These are phyloP conservation scores for Quillaja saponaria DNA, from an alignment of 306 rosid genomes.

Conservation along the genomic window DNA sequence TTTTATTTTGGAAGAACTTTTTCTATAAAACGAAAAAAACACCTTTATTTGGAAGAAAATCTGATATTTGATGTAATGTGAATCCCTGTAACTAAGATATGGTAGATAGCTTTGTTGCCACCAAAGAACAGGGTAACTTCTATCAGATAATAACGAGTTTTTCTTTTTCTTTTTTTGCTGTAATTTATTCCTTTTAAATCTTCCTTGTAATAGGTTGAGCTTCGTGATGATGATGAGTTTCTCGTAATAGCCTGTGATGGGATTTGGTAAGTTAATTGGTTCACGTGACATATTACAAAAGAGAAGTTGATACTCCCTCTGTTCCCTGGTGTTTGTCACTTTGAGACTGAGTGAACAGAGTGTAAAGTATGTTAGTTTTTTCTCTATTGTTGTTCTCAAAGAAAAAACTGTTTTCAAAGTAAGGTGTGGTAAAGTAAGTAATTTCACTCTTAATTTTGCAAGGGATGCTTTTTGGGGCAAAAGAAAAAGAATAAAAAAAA, in stretches of 20 bases:
- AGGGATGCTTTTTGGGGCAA: no score
- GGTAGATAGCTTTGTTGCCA: slow-evolving; percentile 12
- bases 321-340: no score
- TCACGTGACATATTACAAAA: no score
- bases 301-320: no score
- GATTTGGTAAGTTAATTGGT: slow-evolving; percentile 63
- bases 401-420: no score
- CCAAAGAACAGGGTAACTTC: slow-evolving; percentile 1
- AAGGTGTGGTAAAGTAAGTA: no score
- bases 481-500: no score
- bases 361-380: not conserved
- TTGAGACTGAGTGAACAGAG: no score
- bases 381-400: not conserved
- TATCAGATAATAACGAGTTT: not conserved
- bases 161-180: not conserved
- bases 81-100: slow-evolving; percentile 4
- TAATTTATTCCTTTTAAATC: slow-evolving; percentile 11
- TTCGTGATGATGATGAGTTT: slow-evolving; percentile 87
- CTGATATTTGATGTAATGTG: not conserved
- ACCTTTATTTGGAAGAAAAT: not conserved
- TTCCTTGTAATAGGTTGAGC: slow-evolving; percentile 61
- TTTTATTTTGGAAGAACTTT: no score
- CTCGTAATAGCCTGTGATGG: slow-evolving; percentile 97
- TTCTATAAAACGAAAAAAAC: no score
- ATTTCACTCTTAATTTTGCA: no score